Base-by-base conservation (phyloP, 2,329 filamentous ascomycete genomes). In the Sarocladium strictum region DNA sequence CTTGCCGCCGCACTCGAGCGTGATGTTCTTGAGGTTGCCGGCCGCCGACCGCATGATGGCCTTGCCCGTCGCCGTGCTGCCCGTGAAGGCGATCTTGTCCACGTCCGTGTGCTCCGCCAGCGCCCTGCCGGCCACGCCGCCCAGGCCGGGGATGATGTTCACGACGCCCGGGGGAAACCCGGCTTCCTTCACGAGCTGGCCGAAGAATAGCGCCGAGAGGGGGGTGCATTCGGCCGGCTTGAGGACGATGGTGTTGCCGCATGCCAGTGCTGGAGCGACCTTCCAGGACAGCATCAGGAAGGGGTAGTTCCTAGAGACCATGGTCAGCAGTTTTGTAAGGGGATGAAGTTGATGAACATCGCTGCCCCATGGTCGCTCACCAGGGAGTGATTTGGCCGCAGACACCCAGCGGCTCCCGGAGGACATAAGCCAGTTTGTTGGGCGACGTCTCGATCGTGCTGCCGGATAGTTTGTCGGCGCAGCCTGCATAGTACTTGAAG, bases 81-180 rank as follows among this genome's bases (percentile, higher is more conserved):
- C 86, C 0, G 86, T 89, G 58, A 89, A 89, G 0, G 85, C 84
- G 56, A 89, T 74, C 70, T 88, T 89, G 60, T 86, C 82, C 29
- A 89, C 77, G 41, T 77, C 77, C 27, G 79, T 69, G 63, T 89
- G 86, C 40, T 76, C 72, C 1, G 82, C 82, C 15, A 89, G 74
- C 1, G 84, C 83, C 12, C 81, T 77, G 26, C 86, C 86, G 1
- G 84, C 81, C 50, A 80, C 78, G 27, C 76, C 73, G 4, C 85
- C 85, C 55, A 83, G 75, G 2, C 86, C 86, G 54, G 86, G 86
- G 41, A 89, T 60, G 55, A 89, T 76, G 64, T 89, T 89, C 57
- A 89, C 71, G n/a, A 89, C 86, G 29, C 86, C 86, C 1, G 85
- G 78, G n/a, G 86, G 86, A 63, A 89, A 87, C 0, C 86, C 86